Evolutionary conservation across 345 rosid species (phyloP).

Genomic region (Aethionema arabicum): DNA sequence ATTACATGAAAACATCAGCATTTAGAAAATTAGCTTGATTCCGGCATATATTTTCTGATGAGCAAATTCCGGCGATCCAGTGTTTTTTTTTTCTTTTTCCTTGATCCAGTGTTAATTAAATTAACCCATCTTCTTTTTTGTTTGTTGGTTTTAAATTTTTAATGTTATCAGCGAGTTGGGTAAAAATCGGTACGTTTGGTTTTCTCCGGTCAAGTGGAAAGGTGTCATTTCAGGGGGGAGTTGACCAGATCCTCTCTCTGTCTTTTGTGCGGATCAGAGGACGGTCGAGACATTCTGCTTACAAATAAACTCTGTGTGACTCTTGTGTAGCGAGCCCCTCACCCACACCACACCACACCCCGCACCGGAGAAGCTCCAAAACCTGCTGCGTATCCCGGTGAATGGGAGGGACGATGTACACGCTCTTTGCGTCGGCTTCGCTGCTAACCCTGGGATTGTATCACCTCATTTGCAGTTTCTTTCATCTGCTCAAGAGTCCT

Average conservation of each 20-base stretch:
- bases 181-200: too few relatives aligned
- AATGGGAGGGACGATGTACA: constrained; percentile 60
- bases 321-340: background rate
- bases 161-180: too few relatives aligned
- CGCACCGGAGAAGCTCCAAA: constrained; percentile 1
- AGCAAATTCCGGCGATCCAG: too few relatives aligned
- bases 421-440: constrained; percentile 59
- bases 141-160: too few relatives aligned
- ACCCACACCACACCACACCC: background rate
- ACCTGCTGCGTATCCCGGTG: background rate
- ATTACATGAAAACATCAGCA: too few relatives aligned
- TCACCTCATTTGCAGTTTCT: constrained; percentile 67
- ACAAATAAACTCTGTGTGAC: constrained; percentile 10
- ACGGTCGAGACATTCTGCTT: background rate
- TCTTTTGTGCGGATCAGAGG: constrained; percentile 9
- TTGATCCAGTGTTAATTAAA: too few relatives aligned
- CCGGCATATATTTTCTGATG: too few relatives aligned
- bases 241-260: constrained; percentile 29
- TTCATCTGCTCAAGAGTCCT: constrained; percentile 63
- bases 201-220: too few relatives aligned
- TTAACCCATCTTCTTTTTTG: too few relatives aligned
- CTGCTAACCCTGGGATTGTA: constrained; percentile 67
- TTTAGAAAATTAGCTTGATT: too few relatives aligned
- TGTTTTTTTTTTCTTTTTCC: too few relatives aligned
- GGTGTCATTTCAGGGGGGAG: background rate